Base-by-base conservation (phyloP, 208 protist species). In the Endotrypanum monterogeii region DNA sequence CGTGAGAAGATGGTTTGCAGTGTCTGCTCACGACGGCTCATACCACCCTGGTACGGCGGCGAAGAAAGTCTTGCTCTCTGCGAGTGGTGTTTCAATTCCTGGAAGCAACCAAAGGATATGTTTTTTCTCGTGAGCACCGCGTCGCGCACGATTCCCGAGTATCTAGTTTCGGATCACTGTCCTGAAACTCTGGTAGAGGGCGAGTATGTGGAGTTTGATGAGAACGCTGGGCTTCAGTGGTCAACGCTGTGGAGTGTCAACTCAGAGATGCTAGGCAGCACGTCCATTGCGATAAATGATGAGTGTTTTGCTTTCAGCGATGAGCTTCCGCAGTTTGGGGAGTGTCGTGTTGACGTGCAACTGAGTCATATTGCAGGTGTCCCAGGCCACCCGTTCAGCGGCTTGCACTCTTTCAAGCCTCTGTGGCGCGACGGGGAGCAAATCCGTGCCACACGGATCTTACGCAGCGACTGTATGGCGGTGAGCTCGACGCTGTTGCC, bases 191-290 rank as follows among this genome's bases (percentile, higher is more conserved):
- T 97, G 0, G n/a, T 75, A 5, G 72, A 83, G 14, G 89, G 85
- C 54, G 75, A 77, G 25, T 83, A 89, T 63, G 84, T 97, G 25
- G 87, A 95, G 74, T 95, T 94, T 73, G 83, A 93, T 50, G 91
- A 96, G 75, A 93, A 88, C 72, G 58, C 82, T 18, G 81, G 83
- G 0, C 75, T 92, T 41, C 73, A 77, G n/a, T 97, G 93, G 91
- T 87, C 78, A 16, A 50, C 20, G 8, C 73, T 78, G 56, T 83
- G 85, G 72, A 93, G 90, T 67, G 91, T 97, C 32, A 97, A 97
- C 76, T 76, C 83, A 12, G 83, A 94, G 71, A 74, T 88, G 41
- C 56, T 78, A 14, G 83, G 79, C 14, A 72, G 83, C 46, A 69
- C 81, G 14, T 84, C 78, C 65, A 80, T 96, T 50, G 81, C 93